These are phyloP conservation scores for Lodderomyces elongisporus DNA, from an alignment of 1,139 yeast genomes.

Conservation along the genomic window DNA sequence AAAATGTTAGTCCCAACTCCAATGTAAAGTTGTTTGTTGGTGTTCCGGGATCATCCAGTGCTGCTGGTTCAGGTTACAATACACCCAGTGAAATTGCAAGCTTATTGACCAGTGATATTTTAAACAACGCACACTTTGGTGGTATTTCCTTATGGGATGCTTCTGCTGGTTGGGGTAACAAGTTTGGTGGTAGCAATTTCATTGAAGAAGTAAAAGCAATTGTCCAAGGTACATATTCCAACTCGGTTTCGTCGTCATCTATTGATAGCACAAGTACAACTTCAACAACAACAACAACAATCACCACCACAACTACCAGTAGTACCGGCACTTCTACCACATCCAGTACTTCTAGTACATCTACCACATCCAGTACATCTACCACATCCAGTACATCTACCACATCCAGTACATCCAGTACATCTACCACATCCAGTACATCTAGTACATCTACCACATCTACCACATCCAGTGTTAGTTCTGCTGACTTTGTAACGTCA, in stretches of 20 bases:
- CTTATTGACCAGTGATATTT: conserved; percentile 29
- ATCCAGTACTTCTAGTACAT: conserved; percentile 5
- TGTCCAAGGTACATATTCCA: conserved; percentile 9
- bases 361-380: conserved; percentile 7
- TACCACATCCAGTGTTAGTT: conserved; percentile 5
- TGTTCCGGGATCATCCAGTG: conserved; percentile 63
- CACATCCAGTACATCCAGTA: conserved; percentile 9
- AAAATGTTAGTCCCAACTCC: conserved; percentile 57
- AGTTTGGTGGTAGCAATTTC: conserved; percentile 39
- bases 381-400: conserved; percentile 9
- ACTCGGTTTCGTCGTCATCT: conserved; percentile 6
- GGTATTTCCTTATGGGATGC: conserved; percentile 95
- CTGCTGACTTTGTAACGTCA: conserved; percentile 3
- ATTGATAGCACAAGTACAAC: conserved; percentile 8
- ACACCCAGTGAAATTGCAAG: conserved; percentile 16
- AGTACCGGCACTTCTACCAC: conserved; percentile 3
- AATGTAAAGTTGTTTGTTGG: conserved; percentile 65
- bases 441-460: conserved; percentile 7
- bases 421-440: conserved; percentile 9
- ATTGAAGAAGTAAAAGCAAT: conserved; percentile 37
- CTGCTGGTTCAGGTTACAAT: conserved; percentile 50
- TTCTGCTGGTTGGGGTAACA: conserved; percentile 64
- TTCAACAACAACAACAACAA: conserved; percentile 7
- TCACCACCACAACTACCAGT: conserved; percentile 7
- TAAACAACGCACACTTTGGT: conserved; percentile 52